Evolutionary conservation across 345 rosid species (phyloP), one percentile per base, ranked within the genome.

Genomic region (Xanthoceras sorbifolium): DNA sequence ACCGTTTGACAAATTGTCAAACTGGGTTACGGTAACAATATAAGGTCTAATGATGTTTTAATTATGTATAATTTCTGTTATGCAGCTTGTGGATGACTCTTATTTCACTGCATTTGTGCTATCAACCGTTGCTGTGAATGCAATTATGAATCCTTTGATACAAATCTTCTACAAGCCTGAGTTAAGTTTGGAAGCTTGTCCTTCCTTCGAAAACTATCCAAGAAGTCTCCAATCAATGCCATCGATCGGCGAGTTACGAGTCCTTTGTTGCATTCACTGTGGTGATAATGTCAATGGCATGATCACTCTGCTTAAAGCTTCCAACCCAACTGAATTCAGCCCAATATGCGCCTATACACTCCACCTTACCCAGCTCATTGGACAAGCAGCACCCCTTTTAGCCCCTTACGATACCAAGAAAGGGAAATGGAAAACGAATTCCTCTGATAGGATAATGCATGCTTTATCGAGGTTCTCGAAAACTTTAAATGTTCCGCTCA

Each of bases 231-330:
- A 57, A 22, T 34, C 73, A 6, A 48, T 69, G 11, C 67, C 72
- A 3, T 20, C 9, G 0, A 22, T 8, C 1, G 48, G 8, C 0
- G 85, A 87, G 60, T 55, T 85, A 14, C 80, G 75, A 9, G 42
- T 81, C 14, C 64, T 87, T 26, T 52, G 75, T 15, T 79, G 90
- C 28, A 67, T 84, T 64, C 83, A 81, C 68, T 1, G 18, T 3
- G 86, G 84, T 46, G 77, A 82, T 2, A 69, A 77, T 57, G 82
- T 83, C 32, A 79, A 61, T 15, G 48, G 83, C 25, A 68, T 79
- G 28, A 79, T 84, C 3, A 17, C 80, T 26, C 71, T 87, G 28
- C 79, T 87, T 2, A 78, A 87, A 76, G 79, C 86, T 6, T 63
- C 61, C 1, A 78, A 74, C 48, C 75, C 82, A 1, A 76, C 71